These are phyloP conservation scores for Trichoderma koningiopsis DNA, from an alignment of 2,329 filamentous ascomycete species.

Conservation along the genomic window DNA sequence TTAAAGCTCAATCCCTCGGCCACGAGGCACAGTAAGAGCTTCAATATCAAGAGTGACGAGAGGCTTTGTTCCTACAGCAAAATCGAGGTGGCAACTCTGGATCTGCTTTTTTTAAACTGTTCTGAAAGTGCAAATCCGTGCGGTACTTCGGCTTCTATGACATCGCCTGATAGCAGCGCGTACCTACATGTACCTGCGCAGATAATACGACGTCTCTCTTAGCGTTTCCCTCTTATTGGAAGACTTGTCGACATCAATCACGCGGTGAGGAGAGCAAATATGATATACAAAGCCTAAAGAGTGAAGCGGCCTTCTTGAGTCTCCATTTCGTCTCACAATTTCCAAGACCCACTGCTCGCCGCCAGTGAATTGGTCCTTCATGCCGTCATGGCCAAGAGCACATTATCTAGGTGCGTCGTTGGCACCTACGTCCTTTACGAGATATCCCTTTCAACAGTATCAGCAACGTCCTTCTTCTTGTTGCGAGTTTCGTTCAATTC, in stretches of 20 bases:
- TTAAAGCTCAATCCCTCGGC: not conserved
- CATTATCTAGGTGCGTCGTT: constrained; percentile 3
- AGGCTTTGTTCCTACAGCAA: not conserved
- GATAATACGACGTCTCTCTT: not conserved
- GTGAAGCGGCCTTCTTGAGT: not conserved
- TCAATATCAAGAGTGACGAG: not conserved
- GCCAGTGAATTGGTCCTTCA: not conserved
- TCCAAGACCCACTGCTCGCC: not conserved
- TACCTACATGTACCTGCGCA: not conserved
- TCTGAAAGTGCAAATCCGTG: not conserved
- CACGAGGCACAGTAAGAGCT: not conserved
- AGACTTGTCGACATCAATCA: not conserved
- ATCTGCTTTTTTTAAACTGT: not conserved
- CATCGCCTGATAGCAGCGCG: not conserved
- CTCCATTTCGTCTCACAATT: not conserved
- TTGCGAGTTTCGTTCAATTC: not conserved
- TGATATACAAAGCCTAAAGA: not conserved
- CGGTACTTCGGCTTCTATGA: not conserved
- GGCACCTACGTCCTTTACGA: not conserved
- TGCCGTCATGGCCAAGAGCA: not conserved
- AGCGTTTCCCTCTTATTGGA: not conserved
- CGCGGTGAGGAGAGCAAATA: not conserved
- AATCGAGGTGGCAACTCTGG: not conserved
- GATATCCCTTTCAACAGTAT: not conserved
- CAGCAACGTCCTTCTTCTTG: not conserved